Percentiles rank a stretch among this genome's conserved stretches.
Evolutionary conservation across 2,329 filamentous ascomycete species (phyloP).

Genomic region (Neonectria coccinea): DNA sequence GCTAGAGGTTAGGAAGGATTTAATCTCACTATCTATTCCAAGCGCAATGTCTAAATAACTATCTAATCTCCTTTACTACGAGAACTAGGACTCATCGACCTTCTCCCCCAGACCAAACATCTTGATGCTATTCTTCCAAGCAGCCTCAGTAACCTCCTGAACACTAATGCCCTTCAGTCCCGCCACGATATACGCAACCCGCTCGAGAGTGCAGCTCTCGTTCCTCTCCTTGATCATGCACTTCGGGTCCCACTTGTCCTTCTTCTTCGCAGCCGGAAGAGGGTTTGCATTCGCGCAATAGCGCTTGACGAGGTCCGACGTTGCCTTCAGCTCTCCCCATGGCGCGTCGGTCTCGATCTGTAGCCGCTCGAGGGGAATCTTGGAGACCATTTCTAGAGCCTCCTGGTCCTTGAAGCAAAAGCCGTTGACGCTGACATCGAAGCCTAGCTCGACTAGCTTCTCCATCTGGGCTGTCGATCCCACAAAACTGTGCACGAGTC

Average conservation of each 20-base stretch:
- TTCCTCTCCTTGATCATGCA: conserved; percentile 64
- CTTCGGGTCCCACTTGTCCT: conserved; percentile 59
- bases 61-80: too few species aligned
- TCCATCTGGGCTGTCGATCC: conserved; percentile 42
- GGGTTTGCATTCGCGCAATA: conserved; percentile 55
- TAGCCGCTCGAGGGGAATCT: conserved; percentile 38
- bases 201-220: conserved; percentile 61
- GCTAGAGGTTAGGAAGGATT: too few species aligned
- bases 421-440: conserved; percentile 57
- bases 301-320: conserved; percentile 49
- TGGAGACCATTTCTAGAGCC: conserved; percentile 41
- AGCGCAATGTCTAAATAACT: neutral
- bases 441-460: conserved; percentile 37
- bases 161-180: conserved; percentile 58
- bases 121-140: conserved; percentile 50
- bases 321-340: conserved; percentile 44
- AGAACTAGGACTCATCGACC: neutral
- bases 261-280: conserved; percentile 59
- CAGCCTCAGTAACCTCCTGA: conserved; percentile 56
- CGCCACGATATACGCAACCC: conserved; percentile 61
- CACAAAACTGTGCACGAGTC: conserved; percentile 45
- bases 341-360: conserved; percentile 47
- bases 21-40: neutral
- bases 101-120: conserved; percentile 48
- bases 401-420: conserved; percentile 54